These are phyloP conservation scores for Aspergillus puulaauensis DNA, from an alignment of 2,329 filamentous ascomycete species.

Conservation along the genomic window DNA sequence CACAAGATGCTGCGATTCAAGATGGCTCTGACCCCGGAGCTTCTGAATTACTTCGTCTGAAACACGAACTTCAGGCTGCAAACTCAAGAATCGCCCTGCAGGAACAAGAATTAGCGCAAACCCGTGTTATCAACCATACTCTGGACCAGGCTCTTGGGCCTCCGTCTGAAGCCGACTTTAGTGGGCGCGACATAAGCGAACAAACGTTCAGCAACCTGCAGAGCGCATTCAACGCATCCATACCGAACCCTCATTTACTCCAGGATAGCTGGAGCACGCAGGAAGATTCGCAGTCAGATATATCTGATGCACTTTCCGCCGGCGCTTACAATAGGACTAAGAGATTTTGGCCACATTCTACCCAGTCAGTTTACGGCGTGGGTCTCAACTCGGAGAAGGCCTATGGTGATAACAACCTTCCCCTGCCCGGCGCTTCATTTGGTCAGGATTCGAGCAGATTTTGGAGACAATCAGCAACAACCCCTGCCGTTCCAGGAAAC, in stretches of 20 bases:
- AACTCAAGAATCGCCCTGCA: constrained; percentile 60
- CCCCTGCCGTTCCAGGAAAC: constrained; percentile 20
- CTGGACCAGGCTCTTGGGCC: constrained; percentile 59
- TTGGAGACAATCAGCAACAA: constrained; percentile 28
- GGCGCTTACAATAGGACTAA: constrained; percentile 43
- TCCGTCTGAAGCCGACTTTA: constrained; percentile 54
- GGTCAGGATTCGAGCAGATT: constrained; percentile 31
- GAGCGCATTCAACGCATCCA: constrained; percentile 53
- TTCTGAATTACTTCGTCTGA: constrained; percentile 56
- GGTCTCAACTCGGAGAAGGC: constrained; percentile 28
- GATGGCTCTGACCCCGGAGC: constrained; percentile 32
- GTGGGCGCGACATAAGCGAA: constrained; percentile 49
- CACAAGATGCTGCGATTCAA: constrained; percentile 12
- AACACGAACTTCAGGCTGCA: constrained; percentile 57
- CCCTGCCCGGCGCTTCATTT: constrained; percentile 19
- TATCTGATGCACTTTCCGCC: constrained; percentile 43
- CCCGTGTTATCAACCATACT: constrained; percentile 60
- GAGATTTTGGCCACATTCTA: constrained; percentile 30
- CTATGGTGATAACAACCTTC: constrained; percentile 24
- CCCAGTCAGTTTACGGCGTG: constrained; percentile 30
- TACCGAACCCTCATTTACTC: constrained; percentile 41
- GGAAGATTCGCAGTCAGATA: constrained; percentile 47
- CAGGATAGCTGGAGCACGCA: constrained; percentile 45
- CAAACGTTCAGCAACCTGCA: constrained; percentile 52
- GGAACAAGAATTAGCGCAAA: constrained; percentile 61